These are phyloP conservation scores for Erythrophleum ivorense DNA, from an alignment of 331 rosid species.

Conservation along the genomic window DNA sequence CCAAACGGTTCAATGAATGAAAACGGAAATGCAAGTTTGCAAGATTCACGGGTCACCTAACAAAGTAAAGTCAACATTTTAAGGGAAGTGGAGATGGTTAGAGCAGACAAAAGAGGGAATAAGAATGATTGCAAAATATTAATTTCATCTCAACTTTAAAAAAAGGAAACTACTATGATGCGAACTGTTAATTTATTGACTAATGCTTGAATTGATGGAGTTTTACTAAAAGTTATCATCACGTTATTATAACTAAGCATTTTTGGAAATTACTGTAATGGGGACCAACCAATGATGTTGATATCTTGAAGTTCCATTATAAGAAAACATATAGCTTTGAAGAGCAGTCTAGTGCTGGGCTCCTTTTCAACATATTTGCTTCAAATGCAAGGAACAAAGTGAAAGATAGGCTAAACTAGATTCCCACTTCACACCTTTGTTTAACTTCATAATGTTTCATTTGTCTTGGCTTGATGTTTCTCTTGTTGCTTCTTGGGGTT, in stretches of 20 bases:
- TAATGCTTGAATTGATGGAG: neutral
- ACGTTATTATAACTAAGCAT: neutral
- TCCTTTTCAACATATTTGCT: conserved; percentile 67
- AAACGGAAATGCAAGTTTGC: neutral
- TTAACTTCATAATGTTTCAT: conserved; percentile 58
- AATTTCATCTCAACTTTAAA: neutral
- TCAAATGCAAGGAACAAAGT: conserved; percentile 68
- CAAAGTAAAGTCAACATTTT: neutral
- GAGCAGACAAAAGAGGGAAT: neutral
- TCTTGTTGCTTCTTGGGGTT: neutral
- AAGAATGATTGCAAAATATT: neutral
- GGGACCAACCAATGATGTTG: conserved; percentile 36
- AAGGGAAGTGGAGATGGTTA: neutral
- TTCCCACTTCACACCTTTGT: conserved; percentile 66
- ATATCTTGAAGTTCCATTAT: too few species aligned
- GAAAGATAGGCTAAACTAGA: conserved; percentile 46
- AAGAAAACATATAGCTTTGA: too few species aligned
- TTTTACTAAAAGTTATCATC: neutral
- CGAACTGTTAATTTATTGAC: neutral
- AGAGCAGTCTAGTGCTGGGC: neutral
- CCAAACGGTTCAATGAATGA: neutral
- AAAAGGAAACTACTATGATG: neutral
- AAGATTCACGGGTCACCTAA: conserved; percentile 3
- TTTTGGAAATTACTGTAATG: conserved; percentile 34
- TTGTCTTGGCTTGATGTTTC: conserved; percentile 57